Conservation (phyloP, 768 basidiomycete genomes). For the Pleurotus giganteus region DNA sequence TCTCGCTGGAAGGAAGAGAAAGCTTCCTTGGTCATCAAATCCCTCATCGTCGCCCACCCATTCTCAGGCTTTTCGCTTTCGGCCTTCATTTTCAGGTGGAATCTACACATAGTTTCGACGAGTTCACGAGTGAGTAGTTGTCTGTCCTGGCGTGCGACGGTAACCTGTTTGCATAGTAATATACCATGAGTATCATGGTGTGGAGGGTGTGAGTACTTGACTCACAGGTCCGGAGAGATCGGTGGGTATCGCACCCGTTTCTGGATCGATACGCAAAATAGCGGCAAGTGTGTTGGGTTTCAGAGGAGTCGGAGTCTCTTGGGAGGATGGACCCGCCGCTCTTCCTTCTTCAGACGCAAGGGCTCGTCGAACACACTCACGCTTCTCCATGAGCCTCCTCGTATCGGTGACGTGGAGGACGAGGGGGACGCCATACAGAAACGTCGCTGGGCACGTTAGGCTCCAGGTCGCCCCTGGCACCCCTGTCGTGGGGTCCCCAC, state of each 20-base stretch:
- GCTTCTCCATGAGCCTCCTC: not conserved
- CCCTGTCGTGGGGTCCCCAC: not conserved
- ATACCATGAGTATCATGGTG: not conserved
- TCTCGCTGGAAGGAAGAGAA: not conserved
- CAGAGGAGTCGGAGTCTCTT: too few relatives aligned
- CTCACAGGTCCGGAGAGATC: not conserved
- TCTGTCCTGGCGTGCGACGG: not conserved
- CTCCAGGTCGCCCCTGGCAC: not conserved
- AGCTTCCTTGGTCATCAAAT: slow-evolving; percentile 6
- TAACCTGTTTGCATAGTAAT: not conserved
- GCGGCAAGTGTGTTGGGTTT: not conserved
- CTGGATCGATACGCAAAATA: not conserved
- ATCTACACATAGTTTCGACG: slow-evolving; percentile 1
- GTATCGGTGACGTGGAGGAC: too few relatives aligned
- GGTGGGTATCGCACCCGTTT: not conserved
- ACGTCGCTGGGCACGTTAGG: not conserved
- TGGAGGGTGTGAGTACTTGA: not conserved
- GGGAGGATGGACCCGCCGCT: not conserved
- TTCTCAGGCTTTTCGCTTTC: not conserved
- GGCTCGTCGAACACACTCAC: not conserved
- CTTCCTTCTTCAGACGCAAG: not conserved
- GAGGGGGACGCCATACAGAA: not conserved
- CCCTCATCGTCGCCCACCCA: slow-evolving; percentile 3
- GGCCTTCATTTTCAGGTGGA: not conserved
- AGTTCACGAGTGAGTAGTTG: slow-evolving; percentile 1